These are phyloP conservation scores for Endocalyx cinctus DNA, from an alignment of 2,329 filamentous ascomycete genomes.

Conservation along the genomic window DNA sequence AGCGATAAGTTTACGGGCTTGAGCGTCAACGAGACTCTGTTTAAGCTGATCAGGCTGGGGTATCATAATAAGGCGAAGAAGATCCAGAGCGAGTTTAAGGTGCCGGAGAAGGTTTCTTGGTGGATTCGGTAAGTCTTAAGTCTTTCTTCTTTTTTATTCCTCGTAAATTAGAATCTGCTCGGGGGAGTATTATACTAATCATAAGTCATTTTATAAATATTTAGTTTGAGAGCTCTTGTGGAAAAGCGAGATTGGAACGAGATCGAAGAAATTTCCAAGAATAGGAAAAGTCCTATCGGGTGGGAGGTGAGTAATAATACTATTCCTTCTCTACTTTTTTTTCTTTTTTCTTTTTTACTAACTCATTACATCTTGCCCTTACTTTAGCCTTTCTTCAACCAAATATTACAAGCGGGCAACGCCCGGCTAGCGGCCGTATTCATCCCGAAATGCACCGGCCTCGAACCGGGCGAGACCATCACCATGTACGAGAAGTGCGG, in stretches of 20 bases:
- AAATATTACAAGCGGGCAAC: constrained; percentile 83
- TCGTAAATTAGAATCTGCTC: constrained; percentile 27
- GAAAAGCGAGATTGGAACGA: constrained; percentile 89
- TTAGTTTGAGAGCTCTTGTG: constrained; percentile 79
- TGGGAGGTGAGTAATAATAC: constrained; percentile 69
- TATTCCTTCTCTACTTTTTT: background rate
- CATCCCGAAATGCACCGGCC: constrained; percentile 76
- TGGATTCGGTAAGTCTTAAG: constrained; percentile 60
- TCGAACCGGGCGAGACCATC: constrained; percentile 66
- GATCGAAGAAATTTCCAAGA: constrained; percentile 77
- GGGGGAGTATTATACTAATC: constrained; percentile 4
- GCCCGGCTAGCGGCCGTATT: constrained; percentile 78
- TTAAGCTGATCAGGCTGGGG: constrained; percentile 76
- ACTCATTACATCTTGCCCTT: constrained; percentile 4
- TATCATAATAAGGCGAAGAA: constrained; percentile 83
- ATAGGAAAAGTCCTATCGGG: constrained; percentile 84
- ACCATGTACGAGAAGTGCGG: constrained; percentile 97
- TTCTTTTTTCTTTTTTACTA: background rate
- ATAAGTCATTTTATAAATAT: too few relatives aligned
- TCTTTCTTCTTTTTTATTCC: constrained; percentile 2
- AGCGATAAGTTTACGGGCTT: constrained; percentile 74
- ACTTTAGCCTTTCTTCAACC: constrained; percentile 82
- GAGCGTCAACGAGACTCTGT: constrained; percentile 86
- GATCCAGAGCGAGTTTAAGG: constrained; percentile 86
- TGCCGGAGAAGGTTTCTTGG: constrained; percentile 84